Conservation (phyloP, 352 stramenopile species). For the Peronospora farinosa region DNA sequence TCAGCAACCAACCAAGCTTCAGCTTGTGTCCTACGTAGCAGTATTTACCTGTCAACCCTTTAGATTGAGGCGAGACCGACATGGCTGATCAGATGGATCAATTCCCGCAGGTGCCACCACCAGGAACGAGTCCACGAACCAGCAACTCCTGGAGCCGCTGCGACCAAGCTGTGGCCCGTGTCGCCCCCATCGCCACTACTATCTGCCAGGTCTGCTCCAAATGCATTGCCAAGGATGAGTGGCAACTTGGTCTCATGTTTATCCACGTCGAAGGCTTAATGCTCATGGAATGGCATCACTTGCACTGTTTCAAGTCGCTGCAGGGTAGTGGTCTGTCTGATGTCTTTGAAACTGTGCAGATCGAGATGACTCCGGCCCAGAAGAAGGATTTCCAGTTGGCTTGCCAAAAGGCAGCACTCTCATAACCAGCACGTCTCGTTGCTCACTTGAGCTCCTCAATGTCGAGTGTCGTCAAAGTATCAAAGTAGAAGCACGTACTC, state of each 20-base stretch:
- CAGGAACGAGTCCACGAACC: slow-evolving; percentile 33
- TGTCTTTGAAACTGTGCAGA: slow-evolving; percentile 54
- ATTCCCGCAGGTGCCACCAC: slow-evolving; percentile 28
- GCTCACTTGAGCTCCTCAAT: slow-evolving; percentile 6
- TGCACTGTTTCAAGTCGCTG: slow-evolving; percentile 52
- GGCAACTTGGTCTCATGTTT: slow-evolving; percentile 81
- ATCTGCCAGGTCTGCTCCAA: slow-evolving; percentile 70
- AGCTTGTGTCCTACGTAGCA: no score
- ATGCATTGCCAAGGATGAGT: slow-evolving; percentile 53
- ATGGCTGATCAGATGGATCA: slow-evolving; percentile 27
- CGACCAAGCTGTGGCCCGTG: slow-evolving; percentile 68
- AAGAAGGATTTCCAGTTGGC: slow-evolving; percentile 47
- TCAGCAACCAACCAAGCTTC: no score
- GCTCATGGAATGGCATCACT: slow-evolving; percentile 83
- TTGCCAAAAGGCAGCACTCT: slow-evolving; percentile 4
- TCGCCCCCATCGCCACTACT: slow-evolving; percentile 65
- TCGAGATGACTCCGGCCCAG: slow-evolving; percentile 51
- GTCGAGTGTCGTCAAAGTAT: slow-evolving; percentile 21
- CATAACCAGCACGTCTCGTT: not conserved
- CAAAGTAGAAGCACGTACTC: slow-evolving; percentile 14
- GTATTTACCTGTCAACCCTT: no score
- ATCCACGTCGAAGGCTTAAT: slow-evolving; percentile 83
- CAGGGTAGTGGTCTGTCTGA: slow-evolving; percentile 43
- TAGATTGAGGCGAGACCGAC: no score
- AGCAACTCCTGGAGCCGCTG: slow-evolving; percentile 70